Conservation (phyloP, 768 basidiomycete genomes). For the Lentinula aciculospora region DNA sequence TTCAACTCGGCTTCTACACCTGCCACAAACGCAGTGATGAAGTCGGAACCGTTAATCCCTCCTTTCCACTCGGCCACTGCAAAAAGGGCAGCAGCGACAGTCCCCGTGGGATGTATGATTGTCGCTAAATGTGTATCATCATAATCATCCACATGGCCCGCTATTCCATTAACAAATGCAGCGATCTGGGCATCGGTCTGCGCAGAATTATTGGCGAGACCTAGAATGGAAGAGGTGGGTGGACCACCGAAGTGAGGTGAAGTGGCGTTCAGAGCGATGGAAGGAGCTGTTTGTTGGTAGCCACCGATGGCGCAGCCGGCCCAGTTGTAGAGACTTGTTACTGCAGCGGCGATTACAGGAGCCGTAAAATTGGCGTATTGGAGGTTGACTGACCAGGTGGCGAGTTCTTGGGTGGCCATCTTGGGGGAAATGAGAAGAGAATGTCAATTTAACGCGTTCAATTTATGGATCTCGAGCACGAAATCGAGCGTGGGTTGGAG, state of each 20-base stretch:
- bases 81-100: conserved; percentile 16
- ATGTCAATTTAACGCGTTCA: not conserved
- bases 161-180: conserved; percentile 19
- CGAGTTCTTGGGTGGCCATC: conserved; percentile 17
- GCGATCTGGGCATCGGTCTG: conserved; percentile 15
- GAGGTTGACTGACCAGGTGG: conserved; percentile 16
- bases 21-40: conserved; percentile 16
- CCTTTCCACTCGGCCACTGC: conserved; percentile 17
- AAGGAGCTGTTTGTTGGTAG: conserved; percentile 14
- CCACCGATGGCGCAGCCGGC: conserved; percentile 19
- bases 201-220: conserved; percentile 8
- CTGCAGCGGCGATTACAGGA: conserved; percentile 14
- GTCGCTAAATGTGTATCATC: conserved; percentile 19
- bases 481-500: too few species aligned
- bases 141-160: conserved; percentile 19
- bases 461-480: not conserved
- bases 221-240: conserved; percentile 15
- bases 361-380: conserved; percentile 13
- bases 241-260: conserved; percentile 15
- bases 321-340: conserved; percentile 19
- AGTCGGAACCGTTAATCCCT: conserved; percentile 12
- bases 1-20: conserved; percentile 19
- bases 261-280: conserved; percentile 11
- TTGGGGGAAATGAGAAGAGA: not conserved
- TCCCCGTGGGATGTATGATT: conserved; percentile 18